Conservation (phyloP, 179 eudicot genomes). For the Sideroxylon spinosum region DNA sequence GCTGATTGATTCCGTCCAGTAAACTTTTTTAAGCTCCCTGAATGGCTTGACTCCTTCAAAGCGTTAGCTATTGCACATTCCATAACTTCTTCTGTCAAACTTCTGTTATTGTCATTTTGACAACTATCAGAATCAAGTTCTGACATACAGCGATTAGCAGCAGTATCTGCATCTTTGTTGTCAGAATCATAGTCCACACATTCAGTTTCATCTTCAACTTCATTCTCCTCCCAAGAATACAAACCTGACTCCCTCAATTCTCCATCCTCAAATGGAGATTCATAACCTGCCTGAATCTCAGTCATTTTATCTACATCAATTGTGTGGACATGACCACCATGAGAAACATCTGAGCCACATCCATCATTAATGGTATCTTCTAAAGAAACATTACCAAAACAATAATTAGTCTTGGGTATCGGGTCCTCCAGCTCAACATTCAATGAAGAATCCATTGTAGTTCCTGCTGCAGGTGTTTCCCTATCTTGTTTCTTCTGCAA, state of each 20-base stretch:
- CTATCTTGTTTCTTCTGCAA: constrained; percentile 12
- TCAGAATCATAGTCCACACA: constrained; percentile 59
- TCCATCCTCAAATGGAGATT: constrained; percentile 78
- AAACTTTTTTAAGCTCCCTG: not conserved
- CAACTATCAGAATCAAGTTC: constrained; percentile 32
- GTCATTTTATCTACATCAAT: constrained; percentile 23
- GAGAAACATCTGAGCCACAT: constrained; percentile 29
- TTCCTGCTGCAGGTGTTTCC: constrained; percentile 7
- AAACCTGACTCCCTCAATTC: constrained; percentile 55
- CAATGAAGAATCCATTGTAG: not conserved
- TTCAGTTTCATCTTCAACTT: constrained; percentile 46
- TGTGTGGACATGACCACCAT: constrained; percentile 23
- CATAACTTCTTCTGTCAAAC: not conserved
- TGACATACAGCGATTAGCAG: constrained; percentile 32
- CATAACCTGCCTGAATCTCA: constrained; percentile 42
- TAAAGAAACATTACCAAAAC: constrained; percentile 14
- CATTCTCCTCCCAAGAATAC: constrained; percentile 53
- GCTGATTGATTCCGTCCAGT: constrained; percentile 16
- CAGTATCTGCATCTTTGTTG: constrained; percentile 37
- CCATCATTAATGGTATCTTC: constrained; percentile 22
- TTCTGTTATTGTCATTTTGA: constrained; percentile 15
- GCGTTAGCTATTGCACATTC: constrained; percentile 6
- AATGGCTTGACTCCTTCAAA: constrained; percentile 19
- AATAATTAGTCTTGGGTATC: constrained; percentile 9
- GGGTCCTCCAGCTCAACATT: constrained; percentile 9